phyloP scores from a whole-genome alignment of 441 rosid genomes.

The Syzygium malaccense region DNA sequence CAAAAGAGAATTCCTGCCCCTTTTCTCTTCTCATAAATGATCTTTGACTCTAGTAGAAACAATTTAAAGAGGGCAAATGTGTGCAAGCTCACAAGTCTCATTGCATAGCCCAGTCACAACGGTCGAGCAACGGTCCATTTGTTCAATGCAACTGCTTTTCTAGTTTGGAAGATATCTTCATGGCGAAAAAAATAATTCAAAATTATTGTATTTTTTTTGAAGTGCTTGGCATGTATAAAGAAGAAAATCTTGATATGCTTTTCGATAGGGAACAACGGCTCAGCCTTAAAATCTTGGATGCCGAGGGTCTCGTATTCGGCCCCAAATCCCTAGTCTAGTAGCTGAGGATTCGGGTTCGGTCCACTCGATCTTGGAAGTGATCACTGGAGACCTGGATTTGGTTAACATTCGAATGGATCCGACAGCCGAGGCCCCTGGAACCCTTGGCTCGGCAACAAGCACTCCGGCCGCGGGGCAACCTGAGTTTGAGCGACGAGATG shows the following conservation, averaged over 20 bases:
- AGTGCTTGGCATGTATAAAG: not conserved
- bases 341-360: not conserved
- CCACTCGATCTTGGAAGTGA: not conserved
- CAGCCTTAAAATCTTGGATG: not conserved
- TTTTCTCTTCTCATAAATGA: not conserved
- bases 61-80: not conserved
- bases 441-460: not conserved
- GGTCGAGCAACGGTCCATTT: not conserved
- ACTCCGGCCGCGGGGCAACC: not conserved
- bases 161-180: not conserved
- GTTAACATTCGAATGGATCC: not conserved
- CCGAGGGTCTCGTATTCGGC: not conserved
- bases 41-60: not conserved
- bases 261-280: not conserved
- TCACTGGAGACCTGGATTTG: not conserved
- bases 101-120: not conserved
- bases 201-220: too few species aligned
- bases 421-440: not conserved
- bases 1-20: not conserved
- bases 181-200: too few species aligned
- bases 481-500: not conserved
- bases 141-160: not conserved
- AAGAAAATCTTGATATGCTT: not conserved
- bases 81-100: not conserved
- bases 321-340: not conserved